Evolutionary conservation across 306 rosid species (phyloP).

Genomic region (Rosa persica): DNA sequence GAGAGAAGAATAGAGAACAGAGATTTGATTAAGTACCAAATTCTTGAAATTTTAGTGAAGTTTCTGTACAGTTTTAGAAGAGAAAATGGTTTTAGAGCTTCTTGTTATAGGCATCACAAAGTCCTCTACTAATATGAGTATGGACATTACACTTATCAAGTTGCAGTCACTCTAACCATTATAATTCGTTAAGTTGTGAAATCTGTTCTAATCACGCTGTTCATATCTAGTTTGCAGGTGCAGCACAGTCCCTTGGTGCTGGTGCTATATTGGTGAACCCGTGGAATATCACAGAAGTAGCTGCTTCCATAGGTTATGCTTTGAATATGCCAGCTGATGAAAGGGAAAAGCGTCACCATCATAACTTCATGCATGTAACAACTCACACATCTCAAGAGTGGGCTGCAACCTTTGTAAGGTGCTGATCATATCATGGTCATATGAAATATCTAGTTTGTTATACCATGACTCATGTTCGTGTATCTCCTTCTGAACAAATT

Average conservation of each 20-base stretch:
- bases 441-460: not conserved
- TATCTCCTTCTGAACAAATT: slow-evolving; percentile 1
- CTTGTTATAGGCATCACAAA: not conserved
- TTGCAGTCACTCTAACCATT: not conserved
- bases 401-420: slow-evolving; percentile 99
- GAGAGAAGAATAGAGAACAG: not conserved
- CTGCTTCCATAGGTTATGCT: slow-evolving; percentile 88
- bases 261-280: slow-evolving; percentile 97
- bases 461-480: not conserved
- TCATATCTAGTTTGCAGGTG: slow-evolving; percentile 86
- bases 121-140: not conserved
- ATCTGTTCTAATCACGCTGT: slow-evolving; percentile 23
- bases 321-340: slow-evolving; percentile 90
- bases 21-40: not conserved
- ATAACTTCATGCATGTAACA: slow-evolving; percentile 88
- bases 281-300: slow-evolving; percentile 93
- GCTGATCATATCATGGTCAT: slow-evolving; percentile 23
- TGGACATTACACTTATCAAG: slow-evolving; percentile 1
- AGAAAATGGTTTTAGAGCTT: not conserved
- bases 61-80: not conserved
- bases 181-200: not conserved
- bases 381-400: slow-evolving; percentile 97
- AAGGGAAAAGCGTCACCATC: slow-evolving; percentile 90
- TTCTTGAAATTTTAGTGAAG: not conserved
- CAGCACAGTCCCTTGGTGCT: slow-evolving; percentile 98